Evolutionary conservation across 257 asterid species (phyloP), one percentile per base, ranked within the genome.

Genomic region (Solanum bulbocastanum): DNA sequence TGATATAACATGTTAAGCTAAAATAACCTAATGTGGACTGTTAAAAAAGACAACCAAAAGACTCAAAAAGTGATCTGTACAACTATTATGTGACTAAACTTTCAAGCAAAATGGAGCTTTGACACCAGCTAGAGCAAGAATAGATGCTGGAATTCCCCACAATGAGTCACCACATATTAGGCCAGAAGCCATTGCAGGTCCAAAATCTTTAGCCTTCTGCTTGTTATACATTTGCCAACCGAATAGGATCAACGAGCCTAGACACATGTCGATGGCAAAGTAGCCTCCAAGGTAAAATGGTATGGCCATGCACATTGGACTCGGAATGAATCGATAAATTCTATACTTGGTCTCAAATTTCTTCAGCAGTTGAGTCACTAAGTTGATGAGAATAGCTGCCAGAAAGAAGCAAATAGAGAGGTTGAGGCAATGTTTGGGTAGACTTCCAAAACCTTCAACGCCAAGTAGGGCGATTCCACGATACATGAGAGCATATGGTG

Each of bases 221-320:
- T 88, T 93, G 84, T 89, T 92, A 56, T 16, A 75, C 90, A 0
- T 40, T 62, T 84, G 86, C 98, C 94, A 92, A 2, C 87, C 0
- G 20, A 91, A 93, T 25, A 95, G n/a, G 73, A 95, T 91, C 92
- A 93, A 86, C 91, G 97, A 94, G 40, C 98, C 98, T 1, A 95
- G 3, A 15, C 98, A 95, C 98, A 94, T 95, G 65, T 95, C 98
- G 8, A 94, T 93, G 56, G 98, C 89, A 52, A 95, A 95, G 84
- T 93, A 94, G 0, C 91, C 94, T 5, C 98, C 97, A 1, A 94
- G 87, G 71, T 94, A 94, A 91, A 95, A 94, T 0, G 98, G 98
- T 7, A 94, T 93, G 0, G 98, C 98, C 98, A 95, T 94, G 89
- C 97, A 95, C 98, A 95, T 95, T 0, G 98, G 94, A 83, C 92